Percentiles rank a stretch among this genome's conserved stretches.
Conservation (phyloP, 2,329 filamentous ascomycete genomes). For the Clarireedia hainanense region DNA sequence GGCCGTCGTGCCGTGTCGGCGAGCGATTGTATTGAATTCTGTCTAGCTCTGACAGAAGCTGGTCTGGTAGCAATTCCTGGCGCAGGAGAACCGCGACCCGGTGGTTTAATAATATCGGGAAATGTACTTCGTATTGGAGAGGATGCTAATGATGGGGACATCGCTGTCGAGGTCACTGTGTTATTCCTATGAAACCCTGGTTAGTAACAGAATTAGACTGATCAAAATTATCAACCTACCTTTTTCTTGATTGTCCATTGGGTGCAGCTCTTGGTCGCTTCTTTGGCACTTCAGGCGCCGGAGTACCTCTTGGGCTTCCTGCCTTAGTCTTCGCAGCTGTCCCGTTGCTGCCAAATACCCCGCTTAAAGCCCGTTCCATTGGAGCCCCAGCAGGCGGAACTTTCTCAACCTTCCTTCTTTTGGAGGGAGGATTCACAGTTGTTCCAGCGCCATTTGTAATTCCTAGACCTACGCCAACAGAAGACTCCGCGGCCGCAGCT, state of each 20-base stretch:
- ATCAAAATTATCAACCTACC: constrained; percentile 40
- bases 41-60: constrained; percentile 62
- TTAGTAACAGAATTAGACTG: not conserved
- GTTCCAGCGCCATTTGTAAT: constrained; percentile 49
- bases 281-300: constrained; percentile 53
- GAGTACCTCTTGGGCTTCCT: constrained; percentile 61
- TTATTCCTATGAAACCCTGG: constrained; percentile 32
- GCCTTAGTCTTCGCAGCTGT: constrained; percentile 47
- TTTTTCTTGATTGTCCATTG: constrained; percentile 71
- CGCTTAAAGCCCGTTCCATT: constrained; percentile 64
- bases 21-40: constrained; percentile 61
- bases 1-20: constrained; percentile 48
- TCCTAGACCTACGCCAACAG: constrained; percentile 51
- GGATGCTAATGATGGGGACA: constrained; percentile 64
- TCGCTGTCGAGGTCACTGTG: constrained; percentile 41
- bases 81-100: constrained; percentile 49
- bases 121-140: constrained; percentile 68
- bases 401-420: constrained; percentile 78
- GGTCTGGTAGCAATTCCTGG: constrained; percentile 51
- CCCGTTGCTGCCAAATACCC: constrained; percentile 41
- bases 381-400: constrained; percentile 39
- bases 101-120: constrained; percentile 48
- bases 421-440: constrained; percentile 50
- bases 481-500: constrained; percentile 45
- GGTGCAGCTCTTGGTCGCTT: constrained; percentile 66